Base-by-base conservation (phyloP, 768 basidiomycete species). In the Phanerochaete sordida region DNA sequence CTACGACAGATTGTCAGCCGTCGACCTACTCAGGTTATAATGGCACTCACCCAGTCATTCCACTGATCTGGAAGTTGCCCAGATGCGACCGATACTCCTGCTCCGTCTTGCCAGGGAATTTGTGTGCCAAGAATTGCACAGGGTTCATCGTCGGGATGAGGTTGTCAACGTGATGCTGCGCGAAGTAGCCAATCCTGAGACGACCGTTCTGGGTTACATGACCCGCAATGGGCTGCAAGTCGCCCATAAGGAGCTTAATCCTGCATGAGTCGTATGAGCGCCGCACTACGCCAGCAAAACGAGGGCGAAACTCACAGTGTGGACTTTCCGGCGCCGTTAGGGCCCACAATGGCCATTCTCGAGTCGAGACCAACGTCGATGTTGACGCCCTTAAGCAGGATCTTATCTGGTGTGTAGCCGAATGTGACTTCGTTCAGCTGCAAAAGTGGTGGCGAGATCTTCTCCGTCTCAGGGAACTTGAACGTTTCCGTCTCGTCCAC, bases 401-500 rank as follows among this genome's bases (percentile, higher is more conserved):
- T 72, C 67, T 90, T 91, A 11, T 93, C 88, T 0, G 78, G 76
- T 0, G 80, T 79, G 73, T 98, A 99, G 31, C 94, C 93, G 69
- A 98, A 99, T 0, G 84, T 86, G 27, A 92, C 91, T 65, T 93
- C 90, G 62, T 90, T 88, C 70, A 98, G 85, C 70, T 98, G 97
- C 19, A 99, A 78, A 15, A 98, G 74, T 0, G 97, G 97, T 7
- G 97, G 95, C 4, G 97, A 95, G 66, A 98, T 93, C 77, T 98
- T 98, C 69, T 98, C 97, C 7, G 94, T 86, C 60, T 97, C 95
- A 1, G 94, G 93, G 81, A 99, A 92, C 87, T 86, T 95, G 83
- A 99, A 99, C 33, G 81, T 88, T 74, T 98, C 96, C 6, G 84
- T 89, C 68, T 98, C 96, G 49, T 95, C 95, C 66, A 84, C 83